Evolutionary conservation across 768 basidiomycete genomes (phyloP).

Genomic region (Lyophyllum decastes): DNA sequence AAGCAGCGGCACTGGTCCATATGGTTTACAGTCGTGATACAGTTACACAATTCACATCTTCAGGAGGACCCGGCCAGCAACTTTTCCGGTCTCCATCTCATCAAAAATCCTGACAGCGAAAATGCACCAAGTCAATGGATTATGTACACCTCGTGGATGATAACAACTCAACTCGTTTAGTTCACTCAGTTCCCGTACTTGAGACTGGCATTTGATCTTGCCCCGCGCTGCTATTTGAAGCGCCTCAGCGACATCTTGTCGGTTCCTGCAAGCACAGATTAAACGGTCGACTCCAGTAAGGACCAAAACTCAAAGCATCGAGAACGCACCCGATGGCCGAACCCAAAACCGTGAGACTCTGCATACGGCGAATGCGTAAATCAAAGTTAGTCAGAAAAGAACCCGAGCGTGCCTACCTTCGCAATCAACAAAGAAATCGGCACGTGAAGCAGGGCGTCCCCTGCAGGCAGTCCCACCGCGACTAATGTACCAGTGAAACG

Average conservation of each 20-base stretch:
- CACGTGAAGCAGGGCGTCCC: slow-evolving; percentile 49
- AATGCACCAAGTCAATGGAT: background rate
- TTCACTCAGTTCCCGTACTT: slow-evolving; percentile 45
- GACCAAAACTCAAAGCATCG: background rate
- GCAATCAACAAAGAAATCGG: slow-evolving; percentile 44
- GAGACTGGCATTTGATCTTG: slow-evolving; percentile 62
- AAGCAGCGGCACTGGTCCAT: background rate
- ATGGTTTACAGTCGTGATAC: background rate
- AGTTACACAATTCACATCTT: background rate
- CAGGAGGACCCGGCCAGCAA: slow-evolving; percentile 32
- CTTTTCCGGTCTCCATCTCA: slow-evolving; percentile 28
- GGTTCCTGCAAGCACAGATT: slow-evolving; percentile 49
- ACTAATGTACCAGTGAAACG: slow-evolving; percentile 70
- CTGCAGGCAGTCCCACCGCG: slow-evolving; percentile 63
- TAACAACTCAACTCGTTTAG: slow-evolving; percentile 49
- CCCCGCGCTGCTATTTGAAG: slow-evolving; percentile 70
- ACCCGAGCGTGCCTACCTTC: slow-evolving; percentile 28
- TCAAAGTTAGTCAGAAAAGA: slow-evolving; percentile 2
- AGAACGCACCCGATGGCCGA: slow-evolving; percentile 34
- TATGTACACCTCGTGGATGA: background rate
- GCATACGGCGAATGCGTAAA: slow-evolving; percentile 8
- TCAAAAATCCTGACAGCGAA: slow-evolving; percentile 23
- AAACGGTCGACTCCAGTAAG: too few relatives aligned
- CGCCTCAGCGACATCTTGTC: slow-evolving; percentile 80
- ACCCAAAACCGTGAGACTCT: slow-evolving; percentile 47